Evolutionary conservation across 768 basidiomycete species (phyloP), one percentile per base, ranked within the genome.

Genomic region (Lactarius sanguifluus): DNA sequence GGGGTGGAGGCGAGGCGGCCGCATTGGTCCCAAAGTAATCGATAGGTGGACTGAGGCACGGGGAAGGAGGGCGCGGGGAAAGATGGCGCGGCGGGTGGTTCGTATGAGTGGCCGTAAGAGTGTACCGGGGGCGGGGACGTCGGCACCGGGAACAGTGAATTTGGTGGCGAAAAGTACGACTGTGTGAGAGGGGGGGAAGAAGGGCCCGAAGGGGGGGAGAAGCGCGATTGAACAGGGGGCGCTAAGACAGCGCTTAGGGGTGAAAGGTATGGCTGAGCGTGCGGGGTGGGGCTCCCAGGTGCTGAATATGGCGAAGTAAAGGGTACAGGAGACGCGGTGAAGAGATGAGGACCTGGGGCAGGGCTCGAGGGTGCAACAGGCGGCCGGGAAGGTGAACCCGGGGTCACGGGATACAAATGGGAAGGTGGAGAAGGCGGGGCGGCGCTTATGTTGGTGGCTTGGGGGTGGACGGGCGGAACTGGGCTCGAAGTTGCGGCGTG

Each of bases 21-120:
- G 73, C 5, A 71, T 68, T 10, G 70, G 69, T 23, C 64, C 62
- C 38, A 72, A 72, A 38, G 75, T 73, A 45, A 68, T 28, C 47
- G 57, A 52, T n/a, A 25, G 50, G 69, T 3, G 64, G 40, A 0
- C 38, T 63, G 58, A 12, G 58, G 57, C 55, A 64, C 9, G 23
- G 62, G 54, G 43, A 66, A 34, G 32, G 65, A 47, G 9, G 59
- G 64, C 5, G 56, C 5, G 5, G 59, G 59, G 40, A 62, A 64
- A 30, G 56, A 56, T 2, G 61, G 58, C 1, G 20, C 36, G 1
- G n/a, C 7, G 1, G n/a, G 20, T 4, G 59, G 32, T 3, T 55
- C 25, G 57, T 50, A 68, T 5, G 63, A 41, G 12, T 50, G 50
- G 28, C 62, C 36, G 32, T 62, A 64, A 20, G 61, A 20, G 36